These are phyloP conservation scores for Carex pumila DNA, from an alignment of 176 grass and related monocot species.

Conservation along the genomic window DNA sequence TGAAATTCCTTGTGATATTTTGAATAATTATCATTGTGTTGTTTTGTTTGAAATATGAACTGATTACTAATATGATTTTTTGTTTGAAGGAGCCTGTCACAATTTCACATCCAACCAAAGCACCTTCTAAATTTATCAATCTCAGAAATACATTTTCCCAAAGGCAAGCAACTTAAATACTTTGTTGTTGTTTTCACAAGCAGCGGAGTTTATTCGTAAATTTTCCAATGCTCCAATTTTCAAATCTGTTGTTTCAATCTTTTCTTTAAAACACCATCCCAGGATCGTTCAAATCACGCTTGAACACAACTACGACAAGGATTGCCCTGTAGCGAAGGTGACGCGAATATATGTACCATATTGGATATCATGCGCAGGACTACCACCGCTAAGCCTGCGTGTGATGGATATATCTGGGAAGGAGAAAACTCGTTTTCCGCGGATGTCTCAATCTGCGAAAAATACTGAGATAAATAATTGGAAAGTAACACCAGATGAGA, in stretches of 20 bases:
- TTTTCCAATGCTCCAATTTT: slow-evolving; percentile 7
- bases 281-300: slow-evolving; percentile 79
- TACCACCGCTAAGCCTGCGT: slow-evolving; percentile 59
- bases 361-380: slow-evolving; percentile 91
- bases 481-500: slow-evolving; percentile 77
- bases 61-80: slow-evolving; percentile 29
- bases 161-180: slow-evolving; percentile 43
- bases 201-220: slow-evolving; percentile 12
- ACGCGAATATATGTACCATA: slow-evolving; percentile 89
- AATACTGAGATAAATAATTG: slow-evolving; percentile 58
- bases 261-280: slow-evolving; percentile 17
- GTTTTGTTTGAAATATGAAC: slow-evolving; percentile 9
- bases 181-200: slow-evolving; percentile 20
- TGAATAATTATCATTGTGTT: slow-evolving; percentile 2
- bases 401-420: slow-evolving; percentile 56
- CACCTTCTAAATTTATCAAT: slow-evolving; percentile 62
- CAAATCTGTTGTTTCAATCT: background rate
- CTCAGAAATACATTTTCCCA: slow-evolving; percentile 64
- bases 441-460: slow-evolving; percentile 28
- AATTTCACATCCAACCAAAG: slow-evolving; percentile 80
- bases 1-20: background rate
- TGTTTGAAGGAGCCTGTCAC: slow-evolving; percentile 66
- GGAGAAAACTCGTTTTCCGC: slow-evolving; percentile 37
- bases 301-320: slow-evolving; percentile 88
- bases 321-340: slow-evolving; percentile 56